These are phyloP conservation scores for Talaromyces sp. DNA, from an alignment of 2,329 filamentous ascomycete species.

Conservation along the genomic window DNA sequence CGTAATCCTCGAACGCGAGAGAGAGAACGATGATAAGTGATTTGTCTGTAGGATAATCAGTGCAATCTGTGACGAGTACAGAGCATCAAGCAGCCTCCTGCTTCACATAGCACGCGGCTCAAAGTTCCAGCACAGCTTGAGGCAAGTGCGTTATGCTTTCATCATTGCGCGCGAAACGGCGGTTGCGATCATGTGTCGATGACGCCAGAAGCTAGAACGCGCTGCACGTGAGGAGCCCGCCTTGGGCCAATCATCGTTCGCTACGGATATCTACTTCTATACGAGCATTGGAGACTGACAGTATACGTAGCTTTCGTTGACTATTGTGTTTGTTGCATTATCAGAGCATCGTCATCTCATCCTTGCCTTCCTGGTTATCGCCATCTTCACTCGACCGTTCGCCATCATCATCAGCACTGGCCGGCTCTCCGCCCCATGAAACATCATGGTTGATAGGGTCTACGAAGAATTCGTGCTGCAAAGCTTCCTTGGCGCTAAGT, in stretches of 20 bases:
- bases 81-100: not conserved
- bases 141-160: not conserved
- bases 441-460: slow-evolving; percentile 35
- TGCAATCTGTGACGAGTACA: not conserved
- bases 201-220: not conserved
- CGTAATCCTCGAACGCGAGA: not conserved
- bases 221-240: not conserved
- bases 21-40: not conserved
- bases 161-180: not conserved
- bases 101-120: not conserved
- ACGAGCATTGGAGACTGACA: not conserved
- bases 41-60: not conserved
- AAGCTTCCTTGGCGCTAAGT: slow-evolving; percentile 37
- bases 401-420: slow-evolving; percentile 20
- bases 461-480: slow-evolving; percentile 41
- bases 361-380: slow-evolving; percentile 21
- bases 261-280: not conserved
- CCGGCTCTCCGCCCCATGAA: slow-evolving; percentile 33
- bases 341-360: slow-evolving; percentile 32
- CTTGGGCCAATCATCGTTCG: not conserved
- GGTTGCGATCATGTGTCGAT: not conserved
- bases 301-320: not conserved
- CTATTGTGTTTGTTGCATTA: not conserved
- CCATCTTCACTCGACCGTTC: slow-evolving; percentile 25
- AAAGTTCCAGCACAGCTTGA: not conserved